Evolutionary conservation across 176 grass and related monocot genomes (phyloP), one percentile per base, ranked within the genome.

Genomic region (Avena atlantica): DNA sequence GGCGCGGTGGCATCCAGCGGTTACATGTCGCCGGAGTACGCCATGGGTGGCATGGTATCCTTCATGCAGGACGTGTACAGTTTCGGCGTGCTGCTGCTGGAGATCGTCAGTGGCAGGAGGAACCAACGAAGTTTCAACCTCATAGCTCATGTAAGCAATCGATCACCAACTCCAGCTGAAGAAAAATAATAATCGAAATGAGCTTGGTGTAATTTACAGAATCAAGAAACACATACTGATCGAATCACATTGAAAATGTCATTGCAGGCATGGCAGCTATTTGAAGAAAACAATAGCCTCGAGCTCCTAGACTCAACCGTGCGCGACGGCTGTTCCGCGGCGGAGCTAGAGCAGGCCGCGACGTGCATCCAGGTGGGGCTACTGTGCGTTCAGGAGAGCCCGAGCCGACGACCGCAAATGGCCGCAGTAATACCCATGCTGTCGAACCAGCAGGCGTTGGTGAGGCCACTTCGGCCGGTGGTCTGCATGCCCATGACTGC

Each of bases 21-120:
- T 37, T 92, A 92, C 83, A 92, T 92, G 91, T 80, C 91, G 9
- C 91, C 91, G 0, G 87, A 92, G 7, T 92, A 92, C 15, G 79
- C 84, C 9, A 92, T 89, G 74, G 87, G 65, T 4, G 91, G 87
- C 44, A 82, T 50, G 78, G 40, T 90, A 8, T 90, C 88, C 0
- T 90, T 90, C 78, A 90, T 86, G 88, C 88, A 86, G 14, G 91
- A 95, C 78, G 95, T 98, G 85, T 95, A 98, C 58, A 92, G 92
- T 74, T 98, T 92, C 65, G 95, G 95, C 40, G 63, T 98, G 14
- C 58, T 93, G 3, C 34, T 95, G 21, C 83, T 97, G 42, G 95
- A 98, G 70, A 93, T 97, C 42, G 37, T 95, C 13, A 86, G 88
- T 53, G 83, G 83, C 70, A 58, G 17, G 27, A 85, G 40, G 50